Evolutionary conservation across 805 yeast genomes (phyloP).

Genomic region (Spathaspora passalidarum): DNA sequence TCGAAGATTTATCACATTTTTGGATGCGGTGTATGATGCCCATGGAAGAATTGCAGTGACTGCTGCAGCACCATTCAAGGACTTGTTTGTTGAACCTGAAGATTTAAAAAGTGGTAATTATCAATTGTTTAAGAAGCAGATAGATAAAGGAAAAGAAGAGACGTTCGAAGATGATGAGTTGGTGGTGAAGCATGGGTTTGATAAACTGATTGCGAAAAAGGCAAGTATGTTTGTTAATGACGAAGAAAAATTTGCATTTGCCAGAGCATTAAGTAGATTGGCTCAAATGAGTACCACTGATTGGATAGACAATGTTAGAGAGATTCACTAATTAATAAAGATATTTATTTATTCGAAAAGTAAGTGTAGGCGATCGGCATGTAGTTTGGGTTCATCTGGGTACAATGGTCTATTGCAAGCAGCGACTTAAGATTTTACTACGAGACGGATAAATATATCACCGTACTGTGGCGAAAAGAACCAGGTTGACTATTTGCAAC

Average conservation of each 20-base stretch:
- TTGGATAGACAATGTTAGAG: conserved; percentile 64
- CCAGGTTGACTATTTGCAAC: no score
- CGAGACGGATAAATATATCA: no score
- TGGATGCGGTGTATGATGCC: conserved; percentile 94
- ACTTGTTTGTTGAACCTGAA: conserved; percentile 83
- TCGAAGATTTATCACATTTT: conserved; percentile 87
- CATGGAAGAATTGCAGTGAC: conserved; percentile 88
- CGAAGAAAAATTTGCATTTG: conserved; percentile 96
- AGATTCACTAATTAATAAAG: neutral
- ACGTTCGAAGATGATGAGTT: conserved; percentile 55
- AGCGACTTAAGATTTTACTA: no score
- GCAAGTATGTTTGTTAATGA: conserved; percentile 83
- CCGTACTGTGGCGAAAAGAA: no score
- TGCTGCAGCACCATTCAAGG: conserved; percentile 79
- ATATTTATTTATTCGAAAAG: neutral
- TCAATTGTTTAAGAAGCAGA: conserved; percentile 39
- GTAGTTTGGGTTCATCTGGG: no score
- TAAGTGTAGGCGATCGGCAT: no score
- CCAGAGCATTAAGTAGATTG: conserved; percentile 86
- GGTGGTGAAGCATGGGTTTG: conserved; percentile 75
- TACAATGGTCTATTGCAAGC: no score
- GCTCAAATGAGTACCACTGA: conserved; percentile 92
- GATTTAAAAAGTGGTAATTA: conserved; percentile 48
- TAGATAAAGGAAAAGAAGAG: conserved; percentile 34
- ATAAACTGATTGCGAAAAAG: conserved; percentile 64